Evolutionary conservation across 768 basidiomycete species (phyloP), one percentile per base, ranked within the genome.

Genomic region (Leucocoprinus sp.): DNA sequence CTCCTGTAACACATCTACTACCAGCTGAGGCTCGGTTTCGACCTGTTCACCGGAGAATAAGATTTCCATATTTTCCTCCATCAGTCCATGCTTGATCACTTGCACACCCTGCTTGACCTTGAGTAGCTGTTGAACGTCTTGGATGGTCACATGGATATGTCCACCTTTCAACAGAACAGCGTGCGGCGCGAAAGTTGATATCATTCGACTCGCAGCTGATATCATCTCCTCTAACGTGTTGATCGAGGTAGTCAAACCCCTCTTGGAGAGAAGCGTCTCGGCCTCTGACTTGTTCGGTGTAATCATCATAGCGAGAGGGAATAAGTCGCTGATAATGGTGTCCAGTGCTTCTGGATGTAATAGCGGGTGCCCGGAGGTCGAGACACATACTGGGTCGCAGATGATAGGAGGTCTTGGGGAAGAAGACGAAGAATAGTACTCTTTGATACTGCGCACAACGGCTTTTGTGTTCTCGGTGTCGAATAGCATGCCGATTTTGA

Each of bases 401-500:
- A 95, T 76, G 15, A 93, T 64, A 0, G 78, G 76, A 0, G 80
- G 72, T 37, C 42, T 47, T 23, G 21, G 8, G 4, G 36, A 11
- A 19, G 44, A 22, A 15, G 37, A 37, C 5, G 39, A n/a, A 22
- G 39, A 15, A 52, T 51, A 51, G 12, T 45, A 34, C 34, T 60
- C 70, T 34, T 93, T 69, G 8, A 74, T 65, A 1, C 60, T 50
- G 2, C 75, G 72, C 3, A 90, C 70, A 0, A 72, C 67, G 8
- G 58, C 63, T 28, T 18, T 33, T 18, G 77, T 75, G 36, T 70
- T 78, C 0, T 64, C 68, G 0, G 72, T 67, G 48, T 83, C 75
- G 54, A 72, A 82, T 0, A 97, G 71, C 93, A 96, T 95, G 9
- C 93, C 93, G 0, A 85, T 87, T 63, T 97, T 97, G 53, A 96